Evolutionary conservation across 352 stramenopile genomes (phyloP).

Genomic region (Phytophthora boehmeriae): DNA sequence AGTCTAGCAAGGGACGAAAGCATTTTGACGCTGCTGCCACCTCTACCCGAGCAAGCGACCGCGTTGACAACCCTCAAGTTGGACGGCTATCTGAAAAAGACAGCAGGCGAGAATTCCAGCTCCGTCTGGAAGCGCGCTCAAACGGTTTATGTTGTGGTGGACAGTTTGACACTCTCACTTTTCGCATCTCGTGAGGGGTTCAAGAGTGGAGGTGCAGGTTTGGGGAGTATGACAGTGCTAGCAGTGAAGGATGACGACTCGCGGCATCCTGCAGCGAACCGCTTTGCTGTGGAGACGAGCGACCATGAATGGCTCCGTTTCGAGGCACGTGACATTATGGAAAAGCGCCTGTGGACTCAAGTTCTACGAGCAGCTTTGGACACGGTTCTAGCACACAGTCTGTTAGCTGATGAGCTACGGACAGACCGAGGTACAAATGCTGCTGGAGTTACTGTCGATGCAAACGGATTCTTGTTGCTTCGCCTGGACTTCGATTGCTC

Average conservation of each 20-base stretch:
- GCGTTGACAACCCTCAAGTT: slow-evolving; percentile 44
- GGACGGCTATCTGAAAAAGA: slow-evolving; percentile 44
- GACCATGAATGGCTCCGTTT: slow-evolving; percentile 59
- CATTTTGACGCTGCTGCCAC: slow-evolving; percentile 39
- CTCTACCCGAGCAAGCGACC: slow-evolving; percentile 32
- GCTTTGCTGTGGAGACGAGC: slow-evolving; percentile 62
- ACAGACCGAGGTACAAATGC: slow-evolving; percentile 2
- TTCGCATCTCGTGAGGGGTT: slow-evolving; percentile 67
- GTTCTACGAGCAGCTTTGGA: slow-evolving; percentile 58
- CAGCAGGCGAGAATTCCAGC: slow-evolving; percentile 21
- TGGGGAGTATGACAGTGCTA: slow-evolving; percentile 36
- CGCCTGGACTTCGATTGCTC: slow-evolving; percentile 38
- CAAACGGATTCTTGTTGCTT: slow-evolving; percentile 38
- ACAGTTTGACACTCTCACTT: slow-evolving; percentile 52
- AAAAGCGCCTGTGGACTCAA: slow-evolving; percentile 58
- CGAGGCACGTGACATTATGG: slow-evolving; percentile 34
- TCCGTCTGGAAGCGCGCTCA: slow-evolving; percentile 46
- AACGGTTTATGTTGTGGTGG: slow-evolving; percentile 50
- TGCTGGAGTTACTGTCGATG: slow-evolving; percentile 7
- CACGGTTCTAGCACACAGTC: slow-evolving; percentile 48
- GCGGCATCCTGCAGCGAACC: slow-evolving; percentile 11
- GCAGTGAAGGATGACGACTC: slow-evolving; percentile 36
- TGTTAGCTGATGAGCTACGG: slow-evolving; percentile 43
- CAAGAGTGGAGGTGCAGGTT: slow-evolving; percentile 38
- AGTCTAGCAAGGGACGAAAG: slow-evolving; percentile 36